These are phyloP conservation scores for Irpex sp. DNA, from an alignment of 1,284 basidiomycete genomes.

Conservation along the genomic window DNA sequence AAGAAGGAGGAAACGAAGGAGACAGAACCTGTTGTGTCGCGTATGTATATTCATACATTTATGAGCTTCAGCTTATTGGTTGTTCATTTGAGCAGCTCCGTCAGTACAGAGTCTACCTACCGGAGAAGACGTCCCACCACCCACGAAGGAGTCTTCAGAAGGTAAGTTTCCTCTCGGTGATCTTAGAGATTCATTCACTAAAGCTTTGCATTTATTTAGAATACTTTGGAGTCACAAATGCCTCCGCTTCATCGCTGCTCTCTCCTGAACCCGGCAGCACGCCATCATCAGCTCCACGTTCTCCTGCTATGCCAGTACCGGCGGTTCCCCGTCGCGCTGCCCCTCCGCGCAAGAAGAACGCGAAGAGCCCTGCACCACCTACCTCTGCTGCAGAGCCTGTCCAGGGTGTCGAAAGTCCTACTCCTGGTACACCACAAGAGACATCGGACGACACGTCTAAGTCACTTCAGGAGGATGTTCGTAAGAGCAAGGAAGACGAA, in stretches of 20 bases:
- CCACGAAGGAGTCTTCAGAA: neutral
- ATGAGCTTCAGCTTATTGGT: neutral
- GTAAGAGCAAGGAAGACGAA: conserved; percentile 16
- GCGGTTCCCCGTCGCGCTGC: conserved; percentile 63
- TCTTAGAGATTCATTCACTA: neutral
- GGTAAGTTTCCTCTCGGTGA: neutral
- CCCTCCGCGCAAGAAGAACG: conserved; percentile 62
- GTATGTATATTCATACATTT: neutral
- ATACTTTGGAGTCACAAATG: conserved; percentile 19
- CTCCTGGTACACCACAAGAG: conserved; percentile 12
- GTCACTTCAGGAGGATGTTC: conserved; percentile 8
- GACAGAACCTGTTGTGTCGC: conserved; percentile 7
- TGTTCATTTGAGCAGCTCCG: neutral
- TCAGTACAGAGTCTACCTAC: neutral
- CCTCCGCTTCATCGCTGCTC: conserved; percentile 25
- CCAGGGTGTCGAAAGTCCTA: conserved; percentile 16
- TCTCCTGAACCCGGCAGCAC: conserved; percentile 32
- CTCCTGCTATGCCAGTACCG: conserved; percentile 70
- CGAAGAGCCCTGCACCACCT: conserved; percentile 37
- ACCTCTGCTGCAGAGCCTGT: conserved; percentile 10
- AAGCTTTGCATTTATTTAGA: conserved; percentile 13
- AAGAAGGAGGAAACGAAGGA: conserved; percentile 12
- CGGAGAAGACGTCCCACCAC: neutral
- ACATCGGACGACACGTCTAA: conserved; percentile 6
- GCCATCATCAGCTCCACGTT: conserved; percentile 27